Evolutionary conservation across 306 rosid genomes (phyloP), one percentile per base, ranked within the genome.

Genomic region (Mimosa bimucronata): DNA sequence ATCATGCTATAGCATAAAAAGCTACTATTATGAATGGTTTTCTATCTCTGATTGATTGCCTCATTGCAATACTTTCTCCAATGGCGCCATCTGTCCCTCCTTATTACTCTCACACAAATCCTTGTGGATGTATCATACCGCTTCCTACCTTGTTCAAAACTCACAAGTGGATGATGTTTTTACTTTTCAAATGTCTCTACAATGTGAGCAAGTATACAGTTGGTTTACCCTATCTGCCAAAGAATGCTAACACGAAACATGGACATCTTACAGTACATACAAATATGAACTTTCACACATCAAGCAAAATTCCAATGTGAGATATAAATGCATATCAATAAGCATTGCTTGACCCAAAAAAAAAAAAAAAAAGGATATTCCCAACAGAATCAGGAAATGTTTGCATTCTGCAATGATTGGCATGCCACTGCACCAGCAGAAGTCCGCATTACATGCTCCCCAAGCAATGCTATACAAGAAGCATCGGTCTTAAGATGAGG

Each of bases 401-500:
- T 88, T 40, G 88, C 91, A 74, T 88, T 88, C 84, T 79, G 83
- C 85, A 86, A 80, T 48, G 91, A 86, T 37, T 78, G 84, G 74
- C 88, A 84, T 28, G 86, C 72, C 71, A 92, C 92, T 30, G 64
- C 66, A 67, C 97, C 97, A 1, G 77, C 88, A 84, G 92, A 87
- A 53, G 96, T 87, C 70, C 82, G 87, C 97, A 92, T 89, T 25
- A 81, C 83, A 78, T 89, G 85, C 77, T 38, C 81, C 64, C 89
- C 94, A 64, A 92, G 90, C 88, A 77, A 79, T 6, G 92, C 97
- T 28, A 79, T 66, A 75, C 91, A 83, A 15, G 90, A 88, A 77
- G 14, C 87, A 75, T 90, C 89, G 1, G 94, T 90, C 89, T 83
- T 90, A 4, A 92, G 89, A 84, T 92, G 91, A 77, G 92, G 96